Evolutionary conservation across 345 rosid species (phyloP), one percentile per base, ranked within the genome.

Genomic region (Salix dunnii): DNA sequence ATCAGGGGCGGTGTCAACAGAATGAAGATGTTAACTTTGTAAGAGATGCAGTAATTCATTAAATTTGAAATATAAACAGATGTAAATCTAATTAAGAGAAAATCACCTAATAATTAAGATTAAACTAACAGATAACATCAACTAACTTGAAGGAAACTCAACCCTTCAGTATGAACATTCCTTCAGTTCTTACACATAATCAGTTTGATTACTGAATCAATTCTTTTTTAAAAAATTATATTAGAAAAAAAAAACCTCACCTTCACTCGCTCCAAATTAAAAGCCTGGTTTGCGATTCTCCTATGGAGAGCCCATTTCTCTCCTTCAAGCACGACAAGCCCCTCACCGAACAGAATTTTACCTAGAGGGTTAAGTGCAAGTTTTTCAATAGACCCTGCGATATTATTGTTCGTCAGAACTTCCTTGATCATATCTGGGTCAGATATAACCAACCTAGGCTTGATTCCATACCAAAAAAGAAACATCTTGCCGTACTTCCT

Each of bases 301-400:
- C 76, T 38, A 6, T 74, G 76, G 14, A 62, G n/a, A 42, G 70
- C 69, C 76, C 70, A 63, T 74, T 63, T 36, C 14, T 74, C 60
- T 12, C 58, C 76, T 62, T 62, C 58, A 10, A 63, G 43, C 23
- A 68, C 69, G 27, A 25, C 12, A 62, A 63, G 76, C 60, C 76
- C 76, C 18, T 74, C 36, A 4, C 69, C 60, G 7, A 61, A 38
- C 2, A 74, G 58, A 53, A 25, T 2, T 55, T 63, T 62, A 23
- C 35, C 23, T 31, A 6, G 55, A 5, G 70, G 58, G 55, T 27
- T 23, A 10, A 42, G 33, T 14, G 30, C 51, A 64, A 62, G 55
- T 31, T 62, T 74, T 38, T 17, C 60, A 11, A 13, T 27, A 10
- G 58, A 74, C 69, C 35, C 70, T 43, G 17, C 49, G 17, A 43